Evolutionary conservation across 768 basidiomycete species (phyloP).

Genomic region (Psilocybe sp.): DNA sequence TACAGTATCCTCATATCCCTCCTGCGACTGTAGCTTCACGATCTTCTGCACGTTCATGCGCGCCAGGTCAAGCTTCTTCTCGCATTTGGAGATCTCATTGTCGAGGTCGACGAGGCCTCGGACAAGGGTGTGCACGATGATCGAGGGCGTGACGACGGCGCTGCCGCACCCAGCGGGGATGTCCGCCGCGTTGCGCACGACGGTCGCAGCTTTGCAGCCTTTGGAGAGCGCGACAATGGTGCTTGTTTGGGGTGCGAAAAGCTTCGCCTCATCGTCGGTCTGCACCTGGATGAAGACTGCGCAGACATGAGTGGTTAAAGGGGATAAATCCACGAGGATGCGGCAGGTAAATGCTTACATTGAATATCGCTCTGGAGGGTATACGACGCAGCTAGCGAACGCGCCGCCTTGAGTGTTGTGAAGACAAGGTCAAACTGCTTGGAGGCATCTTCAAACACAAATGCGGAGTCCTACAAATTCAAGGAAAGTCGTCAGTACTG

Average conservation of each 20-base stretch:
- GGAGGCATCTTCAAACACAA: constrained; percentile 71
- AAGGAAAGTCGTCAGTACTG: not conserved
- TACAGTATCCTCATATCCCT: constrained; percentile 78
- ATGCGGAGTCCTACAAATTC: constrained; percentile 47
- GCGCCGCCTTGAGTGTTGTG: constrained; percentile 69
- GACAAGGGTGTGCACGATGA: constrained; percentile 82
- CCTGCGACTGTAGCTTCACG: constrained; percentile 63
- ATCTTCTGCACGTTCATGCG: constrained; percentile 74
- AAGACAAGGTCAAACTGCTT: constrained; percentile 86
- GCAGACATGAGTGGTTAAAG: constrained; percentile 5
- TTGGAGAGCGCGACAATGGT: constrained; percentile 86
- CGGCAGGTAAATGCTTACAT: constrained; percentile 45
- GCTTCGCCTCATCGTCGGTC: constrained; percentile 53
- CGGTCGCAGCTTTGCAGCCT: constrained; percentile 74
- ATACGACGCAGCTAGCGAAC: constrained; percentile 87
- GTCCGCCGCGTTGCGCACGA: constrained; percentile 62
- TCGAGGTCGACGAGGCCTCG: constrained; percentile 88
- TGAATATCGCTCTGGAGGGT: constrained; percentile 85
- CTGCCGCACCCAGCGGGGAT: constrained; percentile 90
- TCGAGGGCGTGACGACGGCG: constrained; percentile 68
- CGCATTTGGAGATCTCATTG: constrained; percentile 82
- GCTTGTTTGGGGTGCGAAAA: constrained; percentile 70
- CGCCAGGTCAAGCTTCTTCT: constrained; percentile 84
- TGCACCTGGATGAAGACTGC: constrained; percentile 79
- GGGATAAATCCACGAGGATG: not conserved